A percentile compares a stretch with the other conserved stretches of the same genome.
These are phyloP conservation scores for Aspergillus fijiensis DNA, from an alignment of 2,329 filamentous ascomycete genomes.

Conservation along the genomic window DNA sequence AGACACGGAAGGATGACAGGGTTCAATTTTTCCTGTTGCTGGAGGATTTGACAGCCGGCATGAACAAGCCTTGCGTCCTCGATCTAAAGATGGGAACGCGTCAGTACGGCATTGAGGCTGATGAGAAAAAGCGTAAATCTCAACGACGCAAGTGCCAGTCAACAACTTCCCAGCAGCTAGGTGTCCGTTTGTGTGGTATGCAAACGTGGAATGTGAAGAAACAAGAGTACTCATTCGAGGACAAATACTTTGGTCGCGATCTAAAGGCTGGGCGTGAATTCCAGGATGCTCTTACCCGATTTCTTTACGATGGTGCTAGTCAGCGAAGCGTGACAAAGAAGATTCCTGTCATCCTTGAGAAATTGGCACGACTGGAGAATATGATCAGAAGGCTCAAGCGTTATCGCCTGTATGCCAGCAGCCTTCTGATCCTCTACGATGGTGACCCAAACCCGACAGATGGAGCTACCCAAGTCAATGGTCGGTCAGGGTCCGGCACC, in stretches of 20 bases:
- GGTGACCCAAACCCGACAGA: conserved; percentile 54
- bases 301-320: conserved; percentile 86
- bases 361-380: conserved; percentile 76
- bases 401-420: conserved; percentile 94
- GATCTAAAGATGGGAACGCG: conserved; percentile 98
- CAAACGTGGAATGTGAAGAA: conserved; percentile 90
- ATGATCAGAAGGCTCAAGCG: conserved; percentile 78
- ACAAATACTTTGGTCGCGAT: conserved; percentile 94
- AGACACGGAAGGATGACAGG: conserved; percentile 54
- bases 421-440: conserved; percentile 92
- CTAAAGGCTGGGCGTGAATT: conserved; percentile 87
- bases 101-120: conserved; percentile 91
- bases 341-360: conserved; percentile 82
- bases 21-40: conserved; percentile 91
- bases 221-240: conserved; percentile 87
- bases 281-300: conserved; percentile 80
- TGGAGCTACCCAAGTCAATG: conserved; percentile 22
- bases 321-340: conserved; percentile 77
- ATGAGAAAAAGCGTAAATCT: conserved; percentile 86
- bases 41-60: conserved; percentile 92
- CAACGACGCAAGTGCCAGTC: conserved; percentile 89
- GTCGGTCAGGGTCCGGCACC: conserved; percentile 21
- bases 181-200: conserved; percentile 90
- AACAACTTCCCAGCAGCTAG: conserved; percentile 87
- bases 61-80: conserved; percentile 94